Base-by-base conservation (phyloP, 2,329 filamentous ascomycete species). In the Rhinocladiella mackenziei region DNA sequence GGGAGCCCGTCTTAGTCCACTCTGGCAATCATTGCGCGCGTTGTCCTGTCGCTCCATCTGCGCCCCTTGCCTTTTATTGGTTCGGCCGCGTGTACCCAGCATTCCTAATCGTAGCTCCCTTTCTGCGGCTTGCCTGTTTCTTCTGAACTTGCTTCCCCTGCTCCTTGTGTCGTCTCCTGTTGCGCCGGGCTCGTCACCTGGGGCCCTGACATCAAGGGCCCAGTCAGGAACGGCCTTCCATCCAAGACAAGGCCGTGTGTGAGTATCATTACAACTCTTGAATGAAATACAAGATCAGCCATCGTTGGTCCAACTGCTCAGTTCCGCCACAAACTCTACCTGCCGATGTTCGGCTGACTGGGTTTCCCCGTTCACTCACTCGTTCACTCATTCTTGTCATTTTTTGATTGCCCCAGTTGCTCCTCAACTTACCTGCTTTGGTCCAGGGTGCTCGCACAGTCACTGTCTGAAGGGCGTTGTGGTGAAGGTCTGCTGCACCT, bases 1-100 rank as follows among this genome's bases (percentile, higher is more conserved):
- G 50, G 45, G 51, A 52, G 46, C 51, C 50, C 50, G 48, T 51
- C 48, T 48, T 56, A 53, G 51, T 54, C 54, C 48, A 50, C 51
- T 52, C 42, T 49, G 51, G 46, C 51, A 54, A 50, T 52, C 39
- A 45, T 47, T 48, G 38, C 48, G 51, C 53, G 49, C 50, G 50
- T 47, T 45, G 33, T 46, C 32, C 29, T 39, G 15, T 51, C 46
- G 35, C 48, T 51, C 43, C 47, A 51, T 48, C 48, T 40, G 39
- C 32, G 11, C 22, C 15, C 29, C 28, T 25, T 29, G 20, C n/a
- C 39, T 36, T 32, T 45, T 11, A 53, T 53, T 53, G 50, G 50
- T 41, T 38, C 34, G 31, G 37, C 48, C 44, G 23, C 36, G 42
- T 43, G 45, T 51, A 40, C 38, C 48, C 43, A 46, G 52, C n/a